Evolutionary conservation across 306 rosid genomes (phyloP), one percentile per base, ranked within the genome.

Genomic region (Prunus mume): DNA sequence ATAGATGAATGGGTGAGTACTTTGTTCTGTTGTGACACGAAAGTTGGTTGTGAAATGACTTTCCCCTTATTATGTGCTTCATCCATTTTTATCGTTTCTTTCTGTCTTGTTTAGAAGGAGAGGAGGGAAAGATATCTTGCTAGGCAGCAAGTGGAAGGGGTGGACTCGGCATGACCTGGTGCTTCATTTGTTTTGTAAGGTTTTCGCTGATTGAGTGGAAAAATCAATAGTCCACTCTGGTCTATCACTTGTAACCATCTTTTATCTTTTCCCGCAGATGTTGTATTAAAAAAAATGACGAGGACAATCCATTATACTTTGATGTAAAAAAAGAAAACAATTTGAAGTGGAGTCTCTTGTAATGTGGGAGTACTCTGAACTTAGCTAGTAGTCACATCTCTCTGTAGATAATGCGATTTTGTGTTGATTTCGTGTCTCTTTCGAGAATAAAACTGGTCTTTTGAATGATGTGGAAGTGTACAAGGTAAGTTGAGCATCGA

Each of bases 101-200:
- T 63, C 24, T 3, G 49, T 76, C 66, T 80, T 60, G 55, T 86
- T 7, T 82, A 92, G 98, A 95, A 95, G 83, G 98, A 95, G 87
- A 86, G 98, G 79, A 84, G 98, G 90, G 98, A 92, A 88, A 85
- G 96, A 85, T 95, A 95, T 66, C 97, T 95, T 17, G 98, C 98
- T 9, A 86, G 81, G 77, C 98, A 92, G 85, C 97, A 89, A 84
- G 96, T 81, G 51, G 98, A 89, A 73, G 91, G 87, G 73, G 88
- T 87, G 75, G 97, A 88, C 78, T 92, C 97, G 28, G 87, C 84
- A 82, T 92, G 85, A 78, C 41, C 75, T 45, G 79, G 71, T 80
- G 75, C 12, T 74, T 65, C 73, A 80, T 73, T 79, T 77, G 65
- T 60, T 70, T 67, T 25, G 14, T 28, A 52, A 52, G 85, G 49